These are phyloP conservation scores for Leptographium galeiforme DNA, from an alignment of 2,329 filamentous ascomycete genomes.

Conservation along the genomic window DNA sequence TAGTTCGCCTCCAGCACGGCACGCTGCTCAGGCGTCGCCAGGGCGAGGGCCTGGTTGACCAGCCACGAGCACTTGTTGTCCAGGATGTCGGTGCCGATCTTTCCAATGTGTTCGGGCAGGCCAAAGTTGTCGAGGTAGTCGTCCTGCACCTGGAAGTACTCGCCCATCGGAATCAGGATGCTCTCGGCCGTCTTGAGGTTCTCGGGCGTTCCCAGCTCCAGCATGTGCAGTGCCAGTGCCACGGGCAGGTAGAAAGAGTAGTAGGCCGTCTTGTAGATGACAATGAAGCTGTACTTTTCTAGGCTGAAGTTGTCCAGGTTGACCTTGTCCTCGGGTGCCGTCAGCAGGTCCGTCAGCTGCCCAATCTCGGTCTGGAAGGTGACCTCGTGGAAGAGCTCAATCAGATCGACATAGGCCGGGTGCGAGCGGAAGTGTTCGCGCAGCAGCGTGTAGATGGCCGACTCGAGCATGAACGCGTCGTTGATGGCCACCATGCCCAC, in stretches of 20 bases:
- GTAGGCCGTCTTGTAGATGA: slow-evolving; percentile 98
- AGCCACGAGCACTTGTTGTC: slow-evolving; percentile 99
- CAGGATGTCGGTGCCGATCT: slow-evolving; percentile 97
- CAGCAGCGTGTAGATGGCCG: slow-evolving; percentile 77
- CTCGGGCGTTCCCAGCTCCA: slow-evolving; percentile 69
- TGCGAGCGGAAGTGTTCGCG: slow-evolving; percentile 89
- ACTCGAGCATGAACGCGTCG: slow-evolving; percentile 92
- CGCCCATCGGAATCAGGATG: slow-evolving; percentile 91
- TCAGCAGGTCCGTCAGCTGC: slow-evolving; percentile 88
- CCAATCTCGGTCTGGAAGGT: slow-evolving; percentile 91
- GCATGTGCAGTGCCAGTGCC: slow-evolving; percentile 74
- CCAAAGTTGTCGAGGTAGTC: slow-evolving; percentile 99
- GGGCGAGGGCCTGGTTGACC: slow-evolving; percentile 81
- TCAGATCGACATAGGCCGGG: slow-evolving; percentile 74
- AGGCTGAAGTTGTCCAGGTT: slow-evolving; percentile 92
- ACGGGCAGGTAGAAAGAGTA: slow-evolving; percentile 99
- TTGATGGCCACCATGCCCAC: slow-evolving; percentile 98
- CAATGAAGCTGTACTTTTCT: slow-evolving; percentile 94
- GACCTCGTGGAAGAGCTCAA: slow-evolving; percentile 94
- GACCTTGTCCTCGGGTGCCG: slow-evolving; percentile 85
- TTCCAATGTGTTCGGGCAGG: slow-evolving; percentile 82
- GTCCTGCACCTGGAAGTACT: slow-evolving; percentile 99
- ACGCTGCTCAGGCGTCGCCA: slow-evolving; percentile 73
- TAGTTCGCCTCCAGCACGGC: slow-evolving; percentile 85
- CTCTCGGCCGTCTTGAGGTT: slow-evolving; percentile 83